phyloP scores from a whole-genome alignment of 345 rosid species.

The Boechera divaricarpa region DNA sequence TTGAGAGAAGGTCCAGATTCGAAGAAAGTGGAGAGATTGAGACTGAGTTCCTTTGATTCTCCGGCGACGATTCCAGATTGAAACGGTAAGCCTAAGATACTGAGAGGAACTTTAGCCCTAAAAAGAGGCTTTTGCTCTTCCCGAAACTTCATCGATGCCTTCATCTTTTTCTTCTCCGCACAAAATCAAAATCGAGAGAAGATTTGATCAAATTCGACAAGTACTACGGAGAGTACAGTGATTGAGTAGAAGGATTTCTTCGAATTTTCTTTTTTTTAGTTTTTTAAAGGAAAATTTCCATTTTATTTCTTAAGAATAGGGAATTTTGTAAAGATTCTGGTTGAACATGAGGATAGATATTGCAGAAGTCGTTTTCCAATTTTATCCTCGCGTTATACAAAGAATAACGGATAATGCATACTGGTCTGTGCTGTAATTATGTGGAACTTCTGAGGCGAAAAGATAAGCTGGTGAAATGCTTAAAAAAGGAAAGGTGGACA shows the following conservation, averaged over 20 bases:
- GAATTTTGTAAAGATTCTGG: constrained; percentile 3
- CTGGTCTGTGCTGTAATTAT: constrained; percentile 37
- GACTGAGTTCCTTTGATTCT: constrained; percentile 78
- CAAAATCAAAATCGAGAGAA: background rate
- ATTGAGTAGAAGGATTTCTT: constrained; percentile 3
- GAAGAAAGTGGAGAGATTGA: constrained; percentile 79
- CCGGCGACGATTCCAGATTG: constrained; percentile 93
- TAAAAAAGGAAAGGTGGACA: constrained; percentile 26
- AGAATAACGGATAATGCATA: background rate
- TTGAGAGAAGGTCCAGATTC: constrained; percentile 86
- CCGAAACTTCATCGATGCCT: constrained; percentile 91
- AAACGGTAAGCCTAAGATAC: constrained; percentile 80
- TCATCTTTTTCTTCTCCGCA: constrained; percentile 53
- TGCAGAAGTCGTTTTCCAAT: background rate
- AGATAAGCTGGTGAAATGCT: background rate
- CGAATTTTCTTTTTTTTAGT: background rate
- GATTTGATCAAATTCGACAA: background rate
- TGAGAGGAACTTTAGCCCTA: constrained; percentile 83
- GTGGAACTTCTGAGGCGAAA: constrained; percentile 7
- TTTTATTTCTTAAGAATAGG: background rate
- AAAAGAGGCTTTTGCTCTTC: constrained; percentile 83
- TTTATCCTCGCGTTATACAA: constrained; percentile 24
- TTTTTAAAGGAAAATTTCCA: background rate
- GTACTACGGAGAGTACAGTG: constrained; percentile 11
- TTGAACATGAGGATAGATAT: constrained; percentile 4